phyloP scores from a whole-genome alignment of 148 eudicot genomes.

The Talinum fruticosum region DNA sequence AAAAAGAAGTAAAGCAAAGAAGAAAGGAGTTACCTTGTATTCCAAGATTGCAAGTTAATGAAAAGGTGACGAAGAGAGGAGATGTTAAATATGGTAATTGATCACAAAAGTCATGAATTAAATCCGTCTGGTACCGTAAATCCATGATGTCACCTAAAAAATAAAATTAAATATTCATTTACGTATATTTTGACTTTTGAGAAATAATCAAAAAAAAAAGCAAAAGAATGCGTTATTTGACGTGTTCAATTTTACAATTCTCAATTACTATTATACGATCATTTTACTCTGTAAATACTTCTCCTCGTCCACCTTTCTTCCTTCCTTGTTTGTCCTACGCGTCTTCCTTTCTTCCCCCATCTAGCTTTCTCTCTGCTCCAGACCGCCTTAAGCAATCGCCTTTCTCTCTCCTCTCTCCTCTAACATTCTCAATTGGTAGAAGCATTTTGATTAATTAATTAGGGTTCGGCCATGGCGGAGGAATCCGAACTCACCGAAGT shows the following conservation, averaged over 20 bases:
- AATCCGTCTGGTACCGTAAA: no score
- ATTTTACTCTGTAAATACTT: no score
- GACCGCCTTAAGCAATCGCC: neutral
- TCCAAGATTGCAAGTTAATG: no score
- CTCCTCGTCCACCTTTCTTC: neutral
- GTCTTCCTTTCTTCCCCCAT: neutral
- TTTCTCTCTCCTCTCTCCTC: neutral
- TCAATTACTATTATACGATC: no score
- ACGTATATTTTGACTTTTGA: neutral
- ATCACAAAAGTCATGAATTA: no score
- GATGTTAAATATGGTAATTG: no score
- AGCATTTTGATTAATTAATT: neutral
- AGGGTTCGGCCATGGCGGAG: neutral
- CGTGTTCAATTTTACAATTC: neutral
- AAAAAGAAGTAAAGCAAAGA: no score
- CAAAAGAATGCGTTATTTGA: neutral
- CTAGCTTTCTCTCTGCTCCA: neutral
- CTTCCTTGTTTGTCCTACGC: neutral
- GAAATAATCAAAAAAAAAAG: no score
- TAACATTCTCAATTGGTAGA: neutral
- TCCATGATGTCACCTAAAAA: no score
- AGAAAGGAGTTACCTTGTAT: no score
- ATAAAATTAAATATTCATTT: no score
- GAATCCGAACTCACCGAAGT: conserved; percentile 5
- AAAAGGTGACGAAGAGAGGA: no score